phyloP scores from a whole-genome alignment of 116 monocot species.

The Dioscorea cayenensis region DNA sequence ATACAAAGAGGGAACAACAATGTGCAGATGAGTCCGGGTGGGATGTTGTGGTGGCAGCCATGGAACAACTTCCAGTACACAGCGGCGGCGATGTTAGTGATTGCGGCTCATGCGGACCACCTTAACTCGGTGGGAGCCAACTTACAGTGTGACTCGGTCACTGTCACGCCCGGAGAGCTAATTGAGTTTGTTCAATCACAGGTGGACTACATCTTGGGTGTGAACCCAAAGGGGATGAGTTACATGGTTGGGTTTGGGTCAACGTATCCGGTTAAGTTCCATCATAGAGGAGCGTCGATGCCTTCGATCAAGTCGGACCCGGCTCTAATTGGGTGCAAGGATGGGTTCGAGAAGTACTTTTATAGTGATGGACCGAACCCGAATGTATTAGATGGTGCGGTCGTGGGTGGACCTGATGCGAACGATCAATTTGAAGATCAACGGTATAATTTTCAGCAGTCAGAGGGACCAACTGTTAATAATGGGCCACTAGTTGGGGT shows the following conservation, averaged over 20 bases:
- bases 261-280: constrained; percentile 44
- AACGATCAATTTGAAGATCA: constrained; percentile 44
- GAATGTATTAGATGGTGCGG: constrained; percentile 52
- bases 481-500: constrained; percentile 63
- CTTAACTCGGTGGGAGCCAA: constrained; percentile 11
- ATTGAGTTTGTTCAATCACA: constrained; percentile 27
- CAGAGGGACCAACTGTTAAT: constrained; percentile 45
- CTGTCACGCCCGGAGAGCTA: constrained; percentile 20
- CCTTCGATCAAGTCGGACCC: constrained; percentile 35
- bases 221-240: constrained; percentile 50
- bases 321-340: constrained; percentile 36
- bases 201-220: constrained; percentile 53
- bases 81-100: constrained; percentile 43
- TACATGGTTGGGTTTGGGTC: constrained; percentile 77
- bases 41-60: constrained; percentile 40
- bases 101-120: constrained; percentile 48
- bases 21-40: constrained; percentile 44
- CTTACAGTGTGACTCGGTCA: constrained; percentile 21
- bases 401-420: constrained; percentile 70
- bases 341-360: constrained; percentile 29
- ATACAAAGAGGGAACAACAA: constrained; percentile 52
- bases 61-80: constrained; percentile 73
- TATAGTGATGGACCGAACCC: constrained; percentile 38
- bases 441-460: constrained; percentile 38
- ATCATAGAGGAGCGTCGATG: constrained; percentile 74